Evolutionary conservation across 176 grass and related monocot genomes (phyloP), one percentile per base, ranked within the genome.

Genomic region (Tillandsia leiboldiana): DNA sequence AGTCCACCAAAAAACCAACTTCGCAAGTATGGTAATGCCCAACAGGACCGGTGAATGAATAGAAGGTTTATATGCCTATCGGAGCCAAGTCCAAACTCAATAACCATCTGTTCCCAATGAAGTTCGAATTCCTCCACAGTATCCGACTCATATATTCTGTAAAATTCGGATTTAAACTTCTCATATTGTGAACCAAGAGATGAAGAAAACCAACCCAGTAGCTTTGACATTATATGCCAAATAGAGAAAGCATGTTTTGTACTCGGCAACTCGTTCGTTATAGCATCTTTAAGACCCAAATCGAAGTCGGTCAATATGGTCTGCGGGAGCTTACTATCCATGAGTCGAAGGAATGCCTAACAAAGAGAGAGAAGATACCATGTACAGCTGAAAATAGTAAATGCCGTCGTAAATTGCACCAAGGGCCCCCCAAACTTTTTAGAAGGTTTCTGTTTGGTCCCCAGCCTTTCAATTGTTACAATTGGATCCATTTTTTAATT

Each of bases 1-100:
- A 86, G 65, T 64, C 83, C 70, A 15, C 78, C 78, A 74, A 86
- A 73, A 72, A 86, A 81, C 83, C 78, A 86, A 24, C 56, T 76
- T 57, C 76, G 70, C 29, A 86, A 64, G 54, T 70, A 86, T 26
- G 78, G 47, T 11, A 70, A 42, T 67, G 73, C 78, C 83, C 83
- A 86, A 17, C 72, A 74, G 15, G 58, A 69, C 10, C 68, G 68
- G 33, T 86, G 72, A 10, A 42, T 18, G 58, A 71, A 81, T 48
- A 86, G 72, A 18, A 81, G 62, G 48, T 53, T 51, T 59, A 70
- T 70, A 70, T 86, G 78, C 53, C 74, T 75, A 78, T 86, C 83
- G 48, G 67, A 69, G 50, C 67, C 54, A 47, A 86, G 63, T 69
- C 73, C 83, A 69, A 86, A 86, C 28, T 86, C 78, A 49, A 72